These are phyloP conservation scores for Pyracantha coccinea DNA, from an alignment of 331 rosid species.

Conservation along the genomic window DNA sequence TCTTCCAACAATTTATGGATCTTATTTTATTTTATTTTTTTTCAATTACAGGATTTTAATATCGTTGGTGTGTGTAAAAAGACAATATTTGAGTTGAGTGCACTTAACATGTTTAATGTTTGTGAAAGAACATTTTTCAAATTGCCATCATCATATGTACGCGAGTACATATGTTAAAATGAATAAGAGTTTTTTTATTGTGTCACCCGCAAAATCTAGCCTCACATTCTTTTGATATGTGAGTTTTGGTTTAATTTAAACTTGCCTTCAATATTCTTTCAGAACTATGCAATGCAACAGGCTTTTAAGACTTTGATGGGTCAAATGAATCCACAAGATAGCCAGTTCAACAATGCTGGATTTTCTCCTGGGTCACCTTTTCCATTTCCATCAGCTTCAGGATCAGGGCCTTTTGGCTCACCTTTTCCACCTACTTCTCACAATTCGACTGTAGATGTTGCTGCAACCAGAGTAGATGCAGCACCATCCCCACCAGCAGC, in stretches of 20 bases:
- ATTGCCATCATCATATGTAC: neutral
- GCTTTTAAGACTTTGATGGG: slow-evolving; percentile 95
- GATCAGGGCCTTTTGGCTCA: slow-evolving; percentile 41
- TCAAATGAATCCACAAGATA: slow-evolving; percentile 75
- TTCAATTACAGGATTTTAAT: neutral
- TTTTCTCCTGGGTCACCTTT: slow-evolving; percentile 67
- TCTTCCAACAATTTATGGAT: slow-evolving; percentile 22
- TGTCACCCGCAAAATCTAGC: slow-evolving; percentile 6
- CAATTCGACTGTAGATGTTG: slow-evolving; percentile 61
- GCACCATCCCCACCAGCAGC: slow-evolving; percentile 21
- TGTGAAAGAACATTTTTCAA: neutral
- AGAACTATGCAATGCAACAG: slow-evolving; percentile 99
- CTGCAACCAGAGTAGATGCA: slow-evolving; percentile 56
- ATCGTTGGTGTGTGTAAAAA: neutral
- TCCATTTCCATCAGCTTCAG: slow-evolving; percentile 61
- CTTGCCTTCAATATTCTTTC: slow-evolving; percentile 16
- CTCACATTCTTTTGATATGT: neutral
- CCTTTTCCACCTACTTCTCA: slow-evolving; percentile 40
- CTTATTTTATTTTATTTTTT: neutral
- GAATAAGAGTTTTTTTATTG: neutral
- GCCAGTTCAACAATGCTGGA: slow-evolving; percentile 44
- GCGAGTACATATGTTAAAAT: neutral
- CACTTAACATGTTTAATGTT: neutral
- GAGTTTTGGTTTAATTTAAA: neutral
- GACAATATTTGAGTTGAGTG: neutral